Evolutionary conservation across 164 flowering plant genomes (phyloP).

Genomic region (Stephania japonica): DNA sequence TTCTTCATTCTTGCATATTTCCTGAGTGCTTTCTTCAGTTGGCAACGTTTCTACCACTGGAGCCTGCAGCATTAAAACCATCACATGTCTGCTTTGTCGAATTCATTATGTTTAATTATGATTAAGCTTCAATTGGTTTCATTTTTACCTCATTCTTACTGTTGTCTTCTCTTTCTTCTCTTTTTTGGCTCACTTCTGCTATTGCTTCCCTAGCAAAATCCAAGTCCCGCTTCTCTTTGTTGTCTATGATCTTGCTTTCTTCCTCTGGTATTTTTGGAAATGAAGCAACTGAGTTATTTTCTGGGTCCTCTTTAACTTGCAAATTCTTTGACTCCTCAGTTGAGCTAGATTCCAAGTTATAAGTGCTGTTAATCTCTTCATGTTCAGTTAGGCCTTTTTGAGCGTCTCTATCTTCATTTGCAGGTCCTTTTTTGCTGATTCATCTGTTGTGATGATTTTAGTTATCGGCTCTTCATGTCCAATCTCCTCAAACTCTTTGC

Average conservation of each 20-base stretch:
- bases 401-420: conserved; percentile 9
- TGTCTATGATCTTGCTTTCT: conserved; percentile 8
- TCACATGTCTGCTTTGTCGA: conserved; percentile 3
- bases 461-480: conserved; percentile 11
- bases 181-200: conserved; percentile 1
- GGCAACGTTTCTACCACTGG: conserved; percentile 12
- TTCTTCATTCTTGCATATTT: conserved; percentile 6
- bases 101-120: not conserved
- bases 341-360: not conserved
- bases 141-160: conserved; percentile 17
- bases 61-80: conserved; percentile 18
- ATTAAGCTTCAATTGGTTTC: conserved; percentile 3
- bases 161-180: conserved; percentile 1
- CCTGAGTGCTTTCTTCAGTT: conserved; percentile 14
- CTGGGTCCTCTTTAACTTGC: conserved; percentile 8
- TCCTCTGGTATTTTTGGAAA: conserved; percentile 11
- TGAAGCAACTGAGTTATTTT: conserved; percentile 2
- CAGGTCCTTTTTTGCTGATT: conserved; percentile 3
- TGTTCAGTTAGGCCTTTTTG: conserved; percentile 14
- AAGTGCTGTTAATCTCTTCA: conserved; percentile 9
- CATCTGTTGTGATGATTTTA: conserved; percentile 10
- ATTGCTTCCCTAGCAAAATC: conserved; percentile 7
- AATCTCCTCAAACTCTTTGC: conserved; percentile 9
- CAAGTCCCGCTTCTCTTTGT: conserved; percentile 6
- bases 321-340: conserved; percentile 5